Percentiles rank a stretch among this genome's conserved stretches.
These are phyloP conservation scores for Picochlorum sp. DNA, from an alignment of 139 green algal genomes.

Conservation along the genomic window DNA sequence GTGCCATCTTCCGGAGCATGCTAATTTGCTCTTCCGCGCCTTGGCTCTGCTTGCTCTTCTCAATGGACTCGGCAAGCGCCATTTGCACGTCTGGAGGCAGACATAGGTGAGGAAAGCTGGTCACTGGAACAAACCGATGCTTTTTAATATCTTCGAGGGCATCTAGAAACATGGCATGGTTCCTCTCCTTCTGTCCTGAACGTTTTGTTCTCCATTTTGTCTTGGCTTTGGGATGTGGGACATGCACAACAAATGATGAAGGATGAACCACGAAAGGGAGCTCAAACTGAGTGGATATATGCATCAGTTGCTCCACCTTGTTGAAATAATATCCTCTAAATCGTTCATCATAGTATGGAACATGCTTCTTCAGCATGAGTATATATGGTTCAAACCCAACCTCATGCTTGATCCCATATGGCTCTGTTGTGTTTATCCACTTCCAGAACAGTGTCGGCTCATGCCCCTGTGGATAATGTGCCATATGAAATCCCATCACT, in stretches of 20 bases:
- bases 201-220: constrained; percentile 28
- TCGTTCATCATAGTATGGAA: constrained; percentile 33
- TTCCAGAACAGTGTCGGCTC: constrained; percentile 20
- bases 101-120: constrained; percentile 22
- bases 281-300: constrained; percentile 21
- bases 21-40: not conserved
- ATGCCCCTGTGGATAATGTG: constrained; percentile 29
- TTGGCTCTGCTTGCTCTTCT: not conserved
- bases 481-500: constrained; percentile 27
- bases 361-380: constrained; percentile 20
- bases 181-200: constrained; percentile 28
- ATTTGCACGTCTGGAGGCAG: not conserved
- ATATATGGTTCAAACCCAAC: constrained; percentile 37
- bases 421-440: constrained; percentile 19
- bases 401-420: constrained; percentile 21
- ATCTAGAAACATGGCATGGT: constrained; percentile 22
- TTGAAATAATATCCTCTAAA: constrained; percentile 37
- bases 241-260: constrained; percentile 33
- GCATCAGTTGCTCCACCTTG: constrained; percentile 37
- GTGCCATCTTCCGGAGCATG: no score
- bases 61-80: not conserved
- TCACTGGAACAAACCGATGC: constrained; percentile 28
- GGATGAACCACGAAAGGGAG: constrained; percentile 34
- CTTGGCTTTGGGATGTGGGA: constrained; percentile 26
- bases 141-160: constrained; percentile 25